Evolutionary conservation across 768 basidiomycete genomes (phyloP), one percentile per base, ranked within the genome.

Genomic region (Gymnopilus junonius): DNA sequence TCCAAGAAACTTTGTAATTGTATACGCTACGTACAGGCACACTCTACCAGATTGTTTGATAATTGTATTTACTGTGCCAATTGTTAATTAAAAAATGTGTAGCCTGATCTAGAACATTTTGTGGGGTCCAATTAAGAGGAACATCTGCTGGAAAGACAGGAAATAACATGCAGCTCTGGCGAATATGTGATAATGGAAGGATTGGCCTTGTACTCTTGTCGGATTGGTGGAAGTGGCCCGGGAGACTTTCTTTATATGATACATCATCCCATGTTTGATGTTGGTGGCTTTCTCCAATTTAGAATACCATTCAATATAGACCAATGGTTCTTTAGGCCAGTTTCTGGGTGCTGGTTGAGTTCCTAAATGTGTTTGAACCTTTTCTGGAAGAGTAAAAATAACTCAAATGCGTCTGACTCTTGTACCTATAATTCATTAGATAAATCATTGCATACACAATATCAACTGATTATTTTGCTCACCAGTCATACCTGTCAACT

Each of bases 21-120:
- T n/a, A n/a, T n/a, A n/a, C n/a, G n/a, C n/a, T n/a, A n/a, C n/a
- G n/a, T 45, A 10, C n/a, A n/a, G n/a, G n/a, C n/a, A n/a, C n/a
- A n/a, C n/a, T 15, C 61, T 72, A 74, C 67, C 67, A 71, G 25
- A 74, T 63, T 20, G 71, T 70, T 55, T 74, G 73, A 60, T 74
- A 74, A 5, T 59, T 23, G 59, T 73, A 74, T 42, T 65, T 69
- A 66, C 66, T 65, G 10, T 55, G 21, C 70, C 69, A 73, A 60
- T 72, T 73, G 65, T 75, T 73, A 29, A 73, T 48, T 51, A 65
- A 67, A 55, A 74, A 74, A 8, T 60, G 43, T 17, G 27, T 20
- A 32, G 57, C 61, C 21, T 59, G 1, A 35, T 74, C 72, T 34
- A 74, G 56, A 40, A 54, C 35, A 23, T 14, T 40, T 25, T 4